phyloP scores from a whole-genome alignment of 2,329 filamentous ascomycete species.

The Fusarium sp. region DNA sequence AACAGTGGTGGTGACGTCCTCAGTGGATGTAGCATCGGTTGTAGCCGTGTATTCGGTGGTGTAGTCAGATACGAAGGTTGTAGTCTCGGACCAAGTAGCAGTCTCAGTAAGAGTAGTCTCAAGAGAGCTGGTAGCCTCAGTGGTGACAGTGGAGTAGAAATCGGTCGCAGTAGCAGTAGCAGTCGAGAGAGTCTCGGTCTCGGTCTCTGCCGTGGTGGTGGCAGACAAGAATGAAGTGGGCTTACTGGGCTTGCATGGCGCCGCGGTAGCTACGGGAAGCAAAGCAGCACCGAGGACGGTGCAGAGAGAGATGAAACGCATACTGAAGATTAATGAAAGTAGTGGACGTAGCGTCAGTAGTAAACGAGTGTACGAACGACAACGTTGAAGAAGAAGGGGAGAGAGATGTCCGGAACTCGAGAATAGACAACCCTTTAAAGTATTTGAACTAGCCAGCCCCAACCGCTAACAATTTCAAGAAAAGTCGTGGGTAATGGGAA shows the following conservation, averaged over 20 bases:
- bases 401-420: neutral
- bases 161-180: neutral
- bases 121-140: neutral
- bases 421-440: neutral
- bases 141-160: neutral
- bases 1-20: neutral
- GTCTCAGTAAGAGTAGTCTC: neutral
- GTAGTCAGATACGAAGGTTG: neutral
- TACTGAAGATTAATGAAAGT: constrained; percentile 27
- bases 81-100: neutral
- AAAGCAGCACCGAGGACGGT: constrained; percentile 17
- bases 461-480: neutral
- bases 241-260: neutral
- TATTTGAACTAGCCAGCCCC: neutral
- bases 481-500: neutral
- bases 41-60: neutral
- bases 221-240: neutral
- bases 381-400: neutral
- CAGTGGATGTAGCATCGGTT: neutral
- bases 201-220: neutral
- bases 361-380: neutral
- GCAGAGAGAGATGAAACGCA: constrained; percentile 36
- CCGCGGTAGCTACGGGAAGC: constrained; percentile 11
- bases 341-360: neutral
- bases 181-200: neutral